phyloP scores from a whole-genome alignment of 2,329 filamentous ascomycete genomes.

The Microsporum audouinii region DNA sequence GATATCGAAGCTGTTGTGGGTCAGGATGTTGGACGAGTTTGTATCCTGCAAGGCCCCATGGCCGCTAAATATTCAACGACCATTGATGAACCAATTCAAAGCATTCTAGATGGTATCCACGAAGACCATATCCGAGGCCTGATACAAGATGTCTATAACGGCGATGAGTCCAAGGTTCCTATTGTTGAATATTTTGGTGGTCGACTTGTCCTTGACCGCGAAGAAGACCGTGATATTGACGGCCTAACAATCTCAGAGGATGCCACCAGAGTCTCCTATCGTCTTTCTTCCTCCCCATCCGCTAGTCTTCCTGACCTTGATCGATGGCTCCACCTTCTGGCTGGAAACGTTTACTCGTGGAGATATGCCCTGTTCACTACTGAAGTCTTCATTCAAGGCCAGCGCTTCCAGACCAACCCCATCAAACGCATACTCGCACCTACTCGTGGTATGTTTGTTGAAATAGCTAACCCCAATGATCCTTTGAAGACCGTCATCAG shows the following conservation, averaged over 20 bases:
- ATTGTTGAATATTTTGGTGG: slow-evolving; percentile 92
- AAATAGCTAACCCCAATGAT: slow-evolving; percentile 72
- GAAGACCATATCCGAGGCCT: slow-evolving; percentile 72
- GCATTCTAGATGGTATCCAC: slow-evolving; percentile 87
- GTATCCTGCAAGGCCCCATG: slow-evolving; percentile 90
- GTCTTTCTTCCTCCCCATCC: slow-evolving; percentile 63
- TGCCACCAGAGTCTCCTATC: slow-evolving; percentile 67
- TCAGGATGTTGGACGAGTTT: slow-evolving; percentile 91
- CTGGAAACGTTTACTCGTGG: slow-evolving; percentile 80
- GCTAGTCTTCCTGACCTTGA: slow-evolving; percentile 66
- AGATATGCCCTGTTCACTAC: slow-evolving; percentile 87
- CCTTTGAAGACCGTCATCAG: slow-evolving; percentile 72
- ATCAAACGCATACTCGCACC: slow-evolving; percentile 85
- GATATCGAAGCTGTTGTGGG: slow-evolving; percentile 90
- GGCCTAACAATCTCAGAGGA: slow-evolving; percentile 76
- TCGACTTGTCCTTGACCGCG: slow-evolving; percentile 58
- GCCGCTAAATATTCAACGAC: slow-evolving; percentile 80
- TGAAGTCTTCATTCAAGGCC: slow-evolving; percentile 86
- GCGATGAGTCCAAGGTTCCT: slow-evolving; percentile 63
- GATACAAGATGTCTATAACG: slow-evolving; percentile 66
- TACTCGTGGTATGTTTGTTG: slow-evolving; percentile 73
- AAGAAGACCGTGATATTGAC: slow-evolving; percentile 66
- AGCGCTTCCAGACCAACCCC: slow-evolving; percentile 95
- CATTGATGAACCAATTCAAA: slow-evolving; percentile 86
- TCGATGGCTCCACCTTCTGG: slow-evolving; percentile 77